Conservation (phyloP, 2,329 filamentous ascomycete species). For the Elsinoe perseae region DNA sequence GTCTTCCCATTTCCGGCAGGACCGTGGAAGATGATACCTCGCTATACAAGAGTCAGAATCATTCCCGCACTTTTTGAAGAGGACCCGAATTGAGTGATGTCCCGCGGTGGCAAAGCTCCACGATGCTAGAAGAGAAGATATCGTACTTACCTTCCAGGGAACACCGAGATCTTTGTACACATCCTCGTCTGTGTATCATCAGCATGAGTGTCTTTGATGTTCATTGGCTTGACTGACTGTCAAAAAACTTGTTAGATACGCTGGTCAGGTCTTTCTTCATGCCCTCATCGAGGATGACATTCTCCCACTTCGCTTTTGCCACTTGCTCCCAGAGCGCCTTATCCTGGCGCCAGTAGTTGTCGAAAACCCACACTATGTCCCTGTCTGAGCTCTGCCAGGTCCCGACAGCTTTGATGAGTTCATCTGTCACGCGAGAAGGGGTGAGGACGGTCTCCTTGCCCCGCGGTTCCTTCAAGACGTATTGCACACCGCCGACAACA, state of each 20-base stretch:
- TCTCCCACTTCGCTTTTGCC: slow-evolving; percentile 37
- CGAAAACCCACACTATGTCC: slow-evolving; percentile 40
- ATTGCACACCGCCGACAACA: slow-evolving; percentile 31
- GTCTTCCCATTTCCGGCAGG: slow-evolving; percentile 39
- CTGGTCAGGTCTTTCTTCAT: slow-evolving; percentile 38
- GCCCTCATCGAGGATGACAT: slow-evolving; percentile 40
- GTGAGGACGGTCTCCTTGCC: slow-evolving; percentile 28
- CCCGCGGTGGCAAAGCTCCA: too few relatives aligned
- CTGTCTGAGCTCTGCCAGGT: slow-evolving; percentile 30
- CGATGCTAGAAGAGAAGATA: too few relatives aligned
- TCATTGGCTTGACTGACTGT: slow-evolving; percentile 20
- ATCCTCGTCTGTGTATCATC: slow-evolving; percentile 23
- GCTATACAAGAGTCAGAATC: slow-evolving; percentile 14
- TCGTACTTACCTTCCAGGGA: slow-evolving; percentile 36
- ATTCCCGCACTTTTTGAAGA: too few relatives aligned
- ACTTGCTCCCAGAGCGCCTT: slow-evolving; percentile 34
- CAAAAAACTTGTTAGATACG: slow-evolving; percentile 37
- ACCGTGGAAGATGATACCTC: slow-evolving; percentile 39
- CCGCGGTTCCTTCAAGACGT: slow-evolving; percentile 34
- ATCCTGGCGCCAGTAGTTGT: slow-evolving; percentile 36
- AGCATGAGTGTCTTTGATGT: not conserved
- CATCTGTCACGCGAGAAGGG: slow-evolving; percentile 32
- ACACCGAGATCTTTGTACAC: slow-evolving; percentile 39
- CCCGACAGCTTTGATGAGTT: slow-evolving; percentile 33
- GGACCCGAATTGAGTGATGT: too few relatives aligned